Base-by-base conservation (phyloP, 352 stramenopile genomes). In the Phytophthora cactorum region DNA sequence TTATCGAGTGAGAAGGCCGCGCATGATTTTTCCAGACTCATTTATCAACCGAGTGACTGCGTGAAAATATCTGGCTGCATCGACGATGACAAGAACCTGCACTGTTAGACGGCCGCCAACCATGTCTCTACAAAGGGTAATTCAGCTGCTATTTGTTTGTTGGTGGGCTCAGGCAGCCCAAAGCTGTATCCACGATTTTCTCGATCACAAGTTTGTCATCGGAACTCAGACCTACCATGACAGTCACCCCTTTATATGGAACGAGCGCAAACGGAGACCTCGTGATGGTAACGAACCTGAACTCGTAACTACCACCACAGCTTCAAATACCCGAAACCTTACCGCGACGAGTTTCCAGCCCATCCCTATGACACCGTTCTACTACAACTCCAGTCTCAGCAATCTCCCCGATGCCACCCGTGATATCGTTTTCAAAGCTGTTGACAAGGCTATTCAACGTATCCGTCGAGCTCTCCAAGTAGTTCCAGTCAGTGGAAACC, bases 321-420 rank as follows among this genome's bases (percentile, higher is more conserved):
- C 22, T 17, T 14, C 12, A n/a, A 10, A 38, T 8, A 50, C 50
- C 28, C 27, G 36, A 15, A 45, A 50, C 81, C 38, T 78, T 1
- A 70, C 61, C 46, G 51, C 45, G 27, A 12, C 60, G 1, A 28
- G 57, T 5, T 92, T 89, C 50, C 34, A 79, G 9, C 59, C 82
- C 1, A 88, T 92, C 36, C 81, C 84, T 1, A 90, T 92, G 59
- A 91, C 78, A 1, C 75, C 84, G 1, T 84, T 89, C 61, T 90
- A 88, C 53, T 82, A 94, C 57, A 76, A 81, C 11, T 29, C 63
- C 7, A 88, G 67, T n/a, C 65, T 94, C 32, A 62, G 54, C 29
- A 32, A 59, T 7, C 59, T 94, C 0, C 46, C 78, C 0, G 28
- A 62, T 2, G 73, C 43, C 8, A 77, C 82, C 39, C 75, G 70